Conservation (phyloP, 2,329 filamentous ascomycete species). For the Remersonia thermophila region DNA sequence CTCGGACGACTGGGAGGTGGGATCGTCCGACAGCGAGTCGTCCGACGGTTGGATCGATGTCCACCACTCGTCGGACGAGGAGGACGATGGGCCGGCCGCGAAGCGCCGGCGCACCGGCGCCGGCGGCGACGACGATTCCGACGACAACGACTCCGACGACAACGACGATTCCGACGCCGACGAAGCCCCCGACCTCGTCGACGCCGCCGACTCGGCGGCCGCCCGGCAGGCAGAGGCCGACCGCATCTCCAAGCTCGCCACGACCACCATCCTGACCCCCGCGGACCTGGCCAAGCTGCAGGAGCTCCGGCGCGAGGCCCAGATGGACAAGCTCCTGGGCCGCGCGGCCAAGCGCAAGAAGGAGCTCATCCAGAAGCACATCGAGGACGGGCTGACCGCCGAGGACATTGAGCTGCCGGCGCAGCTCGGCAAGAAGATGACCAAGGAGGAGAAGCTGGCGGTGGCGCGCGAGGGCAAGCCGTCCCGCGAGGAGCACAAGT, state of each 20-base stretch:
- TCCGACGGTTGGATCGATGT: conserved; percentile 93
- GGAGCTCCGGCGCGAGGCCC: conserved; percentile 66
- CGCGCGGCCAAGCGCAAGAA: conserved; percentile 34
- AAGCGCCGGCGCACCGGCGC: conserved; percentile 47
- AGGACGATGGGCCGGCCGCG: conserved; percentile 56
- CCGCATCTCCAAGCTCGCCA: conserved; percentile 65
- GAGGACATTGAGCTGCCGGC: conserved; percentile 84
- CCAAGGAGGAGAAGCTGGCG: conserved; percentile 80
- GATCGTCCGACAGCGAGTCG: conserved; percentile 49
- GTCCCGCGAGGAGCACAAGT: conserved; percentile 68
- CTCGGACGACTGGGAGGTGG: conserved; percentile 49
- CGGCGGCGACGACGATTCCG: conserved; percentile 15
- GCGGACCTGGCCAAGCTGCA: conserved; percentile 91
- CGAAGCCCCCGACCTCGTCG: conserved; percentile 19
- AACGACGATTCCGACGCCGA: conserved; percentile 5
- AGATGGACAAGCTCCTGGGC: conserved; percentile 52
- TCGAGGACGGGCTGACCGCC: conserved; percentile 80
- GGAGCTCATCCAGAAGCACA: conserved; percentile 48
- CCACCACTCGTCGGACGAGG: conserved; percentile 53
- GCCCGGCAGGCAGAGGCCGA: conserved; percentile 29
- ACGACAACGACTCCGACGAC: conserved; percentile 26
- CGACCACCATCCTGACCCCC: conserved; percentile 84
- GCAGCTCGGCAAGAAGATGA: conserved; percentile 67
- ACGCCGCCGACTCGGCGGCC: conserved; percentile 31
- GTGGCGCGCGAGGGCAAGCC: conserved; percentile 74